These are phyloP conservation scores for Pythium utonaiense DNA, from an alignment of 352 stramenopile genomes.

Conservation along the genomic window DNA sequence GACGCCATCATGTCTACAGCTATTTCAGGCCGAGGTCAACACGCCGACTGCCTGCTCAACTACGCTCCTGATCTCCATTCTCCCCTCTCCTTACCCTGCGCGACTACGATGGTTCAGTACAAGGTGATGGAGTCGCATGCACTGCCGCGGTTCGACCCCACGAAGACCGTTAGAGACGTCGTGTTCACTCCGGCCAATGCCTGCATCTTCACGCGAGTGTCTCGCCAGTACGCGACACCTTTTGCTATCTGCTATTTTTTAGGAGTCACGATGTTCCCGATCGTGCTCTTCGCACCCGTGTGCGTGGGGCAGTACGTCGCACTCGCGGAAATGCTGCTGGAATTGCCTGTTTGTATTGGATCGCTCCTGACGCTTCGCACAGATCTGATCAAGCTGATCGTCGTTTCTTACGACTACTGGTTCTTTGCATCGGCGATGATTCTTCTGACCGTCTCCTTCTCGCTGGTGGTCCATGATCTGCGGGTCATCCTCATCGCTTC, in stretches of 20 bases:
- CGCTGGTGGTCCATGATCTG: conserved; percentile 8
- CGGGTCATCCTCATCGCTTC: not conserved
- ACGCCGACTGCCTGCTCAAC: too few relatives aligned
- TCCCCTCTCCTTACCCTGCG: too few relatives aligned
- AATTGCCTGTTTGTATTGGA: not conserved
- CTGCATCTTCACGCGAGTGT: not conserved
- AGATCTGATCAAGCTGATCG: conserved; percentile 18
- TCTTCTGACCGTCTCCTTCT: conserved; percentile 10
- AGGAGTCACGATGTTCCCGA: not conserved
- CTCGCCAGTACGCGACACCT: not conserved
- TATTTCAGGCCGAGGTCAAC: too few relatives aligned
- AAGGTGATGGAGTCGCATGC: not conserved
- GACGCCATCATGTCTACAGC: too few relatives aligned
- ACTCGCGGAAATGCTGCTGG: not conserved
- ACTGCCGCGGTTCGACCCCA: conserved; percentile 1
- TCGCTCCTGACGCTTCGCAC: conserved; percentile 9
- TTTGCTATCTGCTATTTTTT: conserved; percentile 3
- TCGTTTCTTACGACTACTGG: conserved; percentile 27
- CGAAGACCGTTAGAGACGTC: conserved; percentile 6
- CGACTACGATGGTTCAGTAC: conserved; percentile 9
- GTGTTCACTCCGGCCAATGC: not conserved
- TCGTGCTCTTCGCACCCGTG: conserved; percentile 1
- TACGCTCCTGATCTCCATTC: too few relatives aligned
- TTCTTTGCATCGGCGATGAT: conserved; percentile 24
- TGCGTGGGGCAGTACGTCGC: not conserved